Conservation (phyloP, 2,329 filamentous ascomycete species). For the Macrophomina tecta region DNA sequence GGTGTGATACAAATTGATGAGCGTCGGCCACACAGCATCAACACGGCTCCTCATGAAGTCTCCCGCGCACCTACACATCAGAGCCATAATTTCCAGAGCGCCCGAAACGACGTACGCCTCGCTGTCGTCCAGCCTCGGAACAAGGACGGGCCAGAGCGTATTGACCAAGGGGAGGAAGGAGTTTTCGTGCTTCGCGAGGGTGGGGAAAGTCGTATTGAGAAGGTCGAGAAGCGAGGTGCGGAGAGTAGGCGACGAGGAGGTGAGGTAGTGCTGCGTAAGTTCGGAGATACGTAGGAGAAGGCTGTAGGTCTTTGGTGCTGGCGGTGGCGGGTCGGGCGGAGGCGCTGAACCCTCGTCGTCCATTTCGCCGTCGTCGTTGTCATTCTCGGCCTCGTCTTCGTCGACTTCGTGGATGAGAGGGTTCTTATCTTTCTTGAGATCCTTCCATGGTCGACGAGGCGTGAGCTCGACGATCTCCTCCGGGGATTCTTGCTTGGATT, state of each 20-base stretch:
- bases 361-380: conserved; percentile 27
- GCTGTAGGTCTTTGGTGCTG: conserved; percentile 76
- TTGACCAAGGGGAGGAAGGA: conserved; percentile 89
- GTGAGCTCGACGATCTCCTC: conserved; percentile 33
- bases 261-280: conserved; percentile 88
- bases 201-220: conserved; percentile 72
- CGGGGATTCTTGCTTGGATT: conserved; percentile 36
- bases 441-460: conserved; percentile 44
- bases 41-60: conserved; percentile 82
- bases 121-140: conserved; percentile 68
- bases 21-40: conserved; percentile 71
- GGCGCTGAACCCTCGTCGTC: conserved; percentile 40
- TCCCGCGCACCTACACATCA: conserved; percentile 74
- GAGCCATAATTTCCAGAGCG: conserved; percentile 70
- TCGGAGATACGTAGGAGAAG: conserved; percentile 81
- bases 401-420: conserved; percentile 41
- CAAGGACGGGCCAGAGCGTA: conserved; percentile 84
- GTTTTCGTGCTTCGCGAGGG: conserved; percentile 77
- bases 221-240: conserved; percentile 80
- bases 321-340: conserved; percentile 62
- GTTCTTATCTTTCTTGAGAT: conserved; percentile 34
- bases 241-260: conserved; percentile 79
- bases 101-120: conserved; percentile 73
- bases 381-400: conserved; percentile 37
- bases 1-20: conserved; percentile 44